Conservation (phyloP, 345 rosid genomes). For the Aquilaria sinensis region DNA sequence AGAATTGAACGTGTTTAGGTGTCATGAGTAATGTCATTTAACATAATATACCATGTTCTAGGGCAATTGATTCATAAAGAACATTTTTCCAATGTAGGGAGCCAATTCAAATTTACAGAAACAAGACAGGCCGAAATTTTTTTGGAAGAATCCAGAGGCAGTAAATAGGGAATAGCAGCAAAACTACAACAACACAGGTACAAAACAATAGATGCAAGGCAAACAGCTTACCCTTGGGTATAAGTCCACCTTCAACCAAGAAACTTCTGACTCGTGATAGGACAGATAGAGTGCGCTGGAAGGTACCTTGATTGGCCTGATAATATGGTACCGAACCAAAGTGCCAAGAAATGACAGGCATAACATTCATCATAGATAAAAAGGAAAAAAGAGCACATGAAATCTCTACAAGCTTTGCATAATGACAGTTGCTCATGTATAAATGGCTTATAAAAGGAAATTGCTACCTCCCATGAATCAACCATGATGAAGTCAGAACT, state of each 20-base stretch:
- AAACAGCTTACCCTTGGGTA: conserved; percentile 37
- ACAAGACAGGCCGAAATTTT: no score
- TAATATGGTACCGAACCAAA: conserved; percentile 13
- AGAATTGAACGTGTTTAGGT: no score
- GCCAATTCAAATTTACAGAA: no score
- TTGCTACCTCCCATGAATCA: conserved; percentile 84
- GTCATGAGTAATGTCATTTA: no score
- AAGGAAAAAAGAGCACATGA: background rate
- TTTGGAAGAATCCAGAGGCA: no score
- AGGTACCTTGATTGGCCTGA: conserved; percentile 70
- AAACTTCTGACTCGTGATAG: conserved; percentile 54
- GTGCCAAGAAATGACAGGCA: background rate
- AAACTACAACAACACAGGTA: no score
- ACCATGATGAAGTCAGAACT: conserved; percentile 86
- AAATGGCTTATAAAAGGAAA: background rate
- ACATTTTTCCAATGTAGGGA: no score
- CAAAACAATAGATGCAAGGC: background rate
- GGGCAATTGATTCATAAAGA: no score
- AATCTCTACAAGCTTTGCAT: conserved; percentile 2
- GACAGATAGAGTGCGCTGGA: conserved; percentile 57
- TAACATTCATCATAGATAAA: background rate
- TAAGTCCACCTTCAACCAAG: conserved; percentile 21
- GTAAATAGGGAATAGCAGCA: no score
- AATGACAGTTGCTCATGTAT: conserved; percentile 1
- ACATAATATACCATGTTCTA: no score